A percentile compares a stretch with the other conserved stretches of the same genome.
Evolutionary conservation across 495 filamentous ascomycete genomes (phyloP).

Genomic region (Penicillium lividum): DNA sequence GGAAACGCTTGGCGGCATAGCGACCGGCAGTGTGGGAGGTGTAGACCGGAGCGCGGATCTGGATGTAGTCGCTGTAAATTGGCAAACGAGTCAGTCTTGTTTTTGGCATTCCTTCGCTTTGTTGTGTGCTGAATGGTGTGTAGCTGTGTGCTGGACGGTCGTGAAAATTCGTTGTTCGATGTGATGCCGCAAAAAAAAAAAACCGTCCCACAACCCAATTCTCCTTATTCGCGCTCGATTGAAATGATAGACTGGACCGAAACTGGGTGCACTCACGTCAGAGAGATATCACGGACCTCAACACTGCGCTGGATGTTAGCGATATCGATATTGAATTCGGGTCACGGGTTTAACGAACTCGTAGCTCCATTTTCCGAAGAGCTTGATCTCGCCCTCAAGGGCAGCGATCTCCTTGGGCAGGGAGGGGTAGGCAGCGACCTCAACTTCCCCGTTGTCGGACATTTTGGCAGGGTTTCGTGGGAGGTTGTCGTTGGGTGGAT

Average conservation of each 20-base stretch:
- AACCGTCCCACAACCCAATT: conserved; percentile 14
- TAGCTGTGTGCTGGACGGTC: background rate
- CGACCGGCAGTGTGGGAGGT: conserved; percentile 97
- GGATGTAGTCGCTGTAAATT: conserved; percentile 87
- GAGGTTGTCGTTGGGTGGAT: conserved; percentile 47
- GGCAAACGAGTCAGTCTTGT: conserved; percentile 14
- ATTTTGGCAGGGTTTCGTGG: conserved; percentile 61
- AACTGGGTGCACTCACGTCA: conserved; percentile 76
- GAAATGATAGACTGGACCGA: conserved; percentile 12
- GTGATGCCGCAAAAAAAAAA: conserved; percentile 10
- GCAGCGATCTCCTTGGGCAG: conserved; percentile 93
- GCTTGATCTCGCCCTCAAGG: conserved; percentile 92
- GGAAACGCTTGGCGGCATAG: conserved; percentile 99
- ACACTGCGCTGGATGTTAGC: conserved; percentile 48
- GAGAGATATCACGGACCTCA: conserved; percentile 97
- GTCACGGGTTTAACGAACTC: conserved; percentile 45
- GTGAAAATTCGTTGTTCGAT: background rate
- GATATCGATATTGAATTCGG: background rate
- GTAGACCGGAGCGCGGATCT: conserved; percentile 98
- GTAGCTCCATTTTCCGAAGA: conserved; percentile 98
- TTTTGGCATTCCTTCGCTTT: background rate
- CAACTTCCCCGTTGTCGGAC: conserved; percentile 96
- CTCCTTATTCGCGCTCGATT: conserved; percentile 19
- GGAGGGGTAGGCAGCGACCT: conserved; percentile 76
- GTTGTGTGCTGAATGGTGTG: conserved; percentile 3